Base-by-base conservation (phyloP, 108 stramenopile genomes). In the Skeletonema costatum region DNA sequence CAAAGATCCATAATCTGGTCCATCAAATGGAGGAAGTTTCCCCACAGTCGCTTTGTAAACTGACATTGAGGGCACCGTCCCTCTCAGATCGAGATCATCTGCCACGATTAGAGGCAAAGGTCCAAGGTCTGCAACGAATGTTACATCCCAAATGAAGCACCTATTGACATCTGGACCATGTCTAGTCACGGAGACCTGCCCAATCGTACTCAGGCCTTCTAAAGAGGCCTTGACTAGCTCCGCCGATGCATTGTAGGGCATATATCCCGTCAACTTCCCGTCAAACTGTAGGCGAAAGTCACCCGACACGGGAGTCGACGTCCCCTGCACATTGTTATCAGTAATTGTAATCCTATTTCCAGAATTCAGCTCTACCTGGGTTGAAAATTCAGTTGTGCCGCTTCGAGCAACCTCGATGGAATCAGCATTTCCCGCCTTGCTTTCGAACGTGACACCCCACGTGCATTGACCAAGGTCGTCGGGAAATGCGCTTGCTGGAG, bases 121-220 rank as follows among this genome's bases (percentile, higher is more conserved):
- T 6, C 88, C 91, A 41, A 93, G 82, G 51, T 91, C 82, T 4
- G 89, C 81, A 19, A 77, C 63, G 74, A 95, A 95, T 41, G 94
- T 93, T 25, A 95, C 84, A 30, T 68, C 67, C 94, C 94, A 95
- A 4, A 80, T 85, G 75, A 80, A 92, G 66, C 94, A 92, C 5
- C 77, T 75, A 68, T 89, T 90, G 39, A 86, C 92, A 67, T 95
- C 90, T 35, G 83, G 85, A 19, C 74, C 87, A 32, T 64, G 61
- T 31, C 94, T 80, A 17, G 65, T 69, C 10, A 95, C 94, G 13
- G 73, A 68, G 11, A 95, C 92, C 14, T 78, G 71, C 46, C 91
- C 91, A 60, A 92, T 82, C 10, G 87, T 85, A 58, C 17, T 36
- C 31, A 95, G 85, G 16, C 73, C 68, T 58, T 93, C 89, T 32